Percentiles rank a stretch among this genome's conserved stretches.
phyloP scores from a whole-genome alignment of 2,329 filamentous ascomycete species.

The Domatiomyces globalis region DNA sequence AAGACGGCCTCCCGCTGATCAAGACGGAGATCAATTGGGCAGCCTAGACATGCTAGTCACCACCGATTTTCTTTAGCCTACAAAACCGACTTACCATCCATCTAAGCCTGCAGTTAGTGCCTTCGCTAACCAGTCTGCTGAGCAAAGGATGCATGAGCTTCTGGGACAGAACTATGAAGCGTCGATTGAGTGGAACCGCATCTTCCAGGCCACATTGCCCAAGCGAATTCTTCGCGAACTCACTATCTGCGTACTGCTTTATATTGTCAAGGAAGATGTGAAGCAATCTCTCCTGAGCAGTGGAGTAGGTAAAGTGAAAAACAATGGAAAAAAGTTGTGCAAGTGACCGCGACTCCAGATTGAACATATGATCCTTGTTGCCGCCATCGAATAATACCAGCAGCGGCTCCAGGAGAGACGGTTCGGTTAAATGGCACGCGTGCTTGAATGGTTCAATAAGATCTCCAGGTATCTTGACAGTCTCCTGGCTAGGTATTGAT shows the following conservation, averaged over 20 bases:
- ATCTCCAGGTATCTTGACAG: slow-evolving; percentile 5
- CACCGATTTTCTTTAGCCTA: not conserved
- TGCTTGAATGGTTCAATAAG: slow-evolving; percentile 4
- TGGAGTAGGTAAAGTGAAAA: slow-evolving; percentile 9
- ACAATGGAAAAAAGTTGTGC: slow-evolving; percentile 8
- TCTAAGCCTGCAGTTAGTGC: not conserved
- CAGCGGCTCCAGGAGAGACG: slow-evolving; percentile 5
- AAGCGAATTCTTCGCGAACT: not conserved
- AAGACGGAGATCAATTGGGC: not conserved
- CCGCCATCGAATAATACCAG: slow-evolving; percentile 5
- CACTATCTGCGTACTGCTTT: not conserved
- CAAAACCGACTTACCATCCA: not conserved
- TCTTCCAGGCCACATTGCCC: not conserved
- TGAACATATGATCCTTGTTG: slow-evolving; percentile 5
- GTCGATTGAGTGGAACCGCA: not conserved
- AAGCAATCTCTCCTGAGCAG: slow-evolving; percentile 8
- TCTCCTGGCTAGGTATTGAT: not conserved
- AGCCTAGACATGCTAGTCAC: not conserved
- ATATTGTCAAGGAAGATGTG: slow-evolving; percentile 10
- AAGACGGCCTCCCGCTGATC: not conserved
- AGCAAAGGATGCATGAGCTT: not conserved
- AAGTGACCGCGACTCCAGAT: slow-evolving; percentile 9
- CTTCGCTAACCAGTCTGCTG: not conserved
- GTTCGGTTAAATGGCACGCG: slow-evolving; percentile 4
- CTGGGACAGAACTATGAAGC: not conserved